These are phyloP conservation scores for Sanghuangporus weigelae DNA, from an alignment of 1,284 basidiomycete genomes.

Conservation along the genomic window DNA sequence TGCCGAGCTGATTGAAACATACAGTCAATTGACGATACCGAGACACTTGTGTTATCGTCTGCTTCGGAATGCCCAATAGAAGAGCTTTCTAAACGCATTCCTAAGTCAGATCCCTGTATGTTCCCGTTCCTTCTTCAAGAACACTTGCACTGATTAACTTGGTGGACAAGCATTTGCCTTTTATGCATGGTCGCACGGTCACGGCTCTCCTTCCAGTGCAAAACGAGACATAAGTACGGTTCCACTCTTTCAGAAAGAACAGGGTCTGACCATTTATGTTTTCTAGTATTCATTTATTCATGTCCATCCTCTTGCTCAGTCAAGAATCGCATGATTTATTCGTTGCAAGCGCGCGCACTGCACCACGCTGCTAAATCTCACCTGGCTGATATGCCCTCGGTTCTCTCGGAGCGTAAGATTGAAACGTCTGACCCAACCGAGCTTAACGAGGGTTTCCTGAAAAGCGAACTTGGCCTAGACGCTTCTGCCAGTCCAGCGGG, in stretches of 20 bases:
- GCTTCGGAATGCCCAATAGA: slow-evolving; percentile 35
- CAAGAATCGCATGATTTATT: slow-evolving; percentile 84
- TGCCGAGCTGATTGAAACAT: slow-evolving; percentile 1
- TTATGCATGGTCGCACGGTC: slow-evolving; percentile 62
- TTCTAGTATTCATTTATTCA: slow-evolving; percentile 79
- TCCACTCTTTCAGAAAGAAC: background rate
- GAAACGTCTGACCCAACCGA: slow-evolving; percentile 81
- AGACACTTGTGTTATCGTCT: slow-evolving; percentile 47
- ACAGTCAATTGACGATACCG: slow-evolving; percentile 60
- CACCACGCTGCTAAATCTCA: slow-evolving; percentile 52
- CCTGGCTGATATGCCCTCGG: slow-evolving; percentile 37
- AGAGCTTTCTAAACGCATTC: slow-evolving; percentile 43
- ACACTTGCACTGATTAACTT: slow-evolving; percentile 3
- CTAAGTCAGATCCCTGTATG: slow-evolving; percentile 48
- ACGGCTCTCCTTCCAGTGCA: slow-evolving; percentile 27
- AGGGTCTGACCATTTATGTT: slow-evolving; percentile 15
- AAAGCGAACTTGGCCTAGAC: slow-evolving; percentile 44
- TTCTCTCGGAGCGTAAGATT: slow-evolving; percentile 54
- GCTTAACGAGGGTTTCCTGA: slow-evolving; percentile 58
- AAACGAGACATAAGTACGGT: slow-evolving; percentile 53
- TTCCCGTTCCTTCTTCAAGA: background rate
- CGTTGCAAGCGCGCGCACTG: slow-evolving; percentile 56
- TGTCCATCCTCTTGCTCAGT: slow-evolving; percentile 78
- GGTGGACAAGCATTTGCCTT: slow-evolving; percentile 55
- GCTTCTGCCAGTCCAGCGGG: background rate